phyloP scores from a whole-genome alignment of 108 stramenopile genomes.

The Ochromonas danica region DNA sequence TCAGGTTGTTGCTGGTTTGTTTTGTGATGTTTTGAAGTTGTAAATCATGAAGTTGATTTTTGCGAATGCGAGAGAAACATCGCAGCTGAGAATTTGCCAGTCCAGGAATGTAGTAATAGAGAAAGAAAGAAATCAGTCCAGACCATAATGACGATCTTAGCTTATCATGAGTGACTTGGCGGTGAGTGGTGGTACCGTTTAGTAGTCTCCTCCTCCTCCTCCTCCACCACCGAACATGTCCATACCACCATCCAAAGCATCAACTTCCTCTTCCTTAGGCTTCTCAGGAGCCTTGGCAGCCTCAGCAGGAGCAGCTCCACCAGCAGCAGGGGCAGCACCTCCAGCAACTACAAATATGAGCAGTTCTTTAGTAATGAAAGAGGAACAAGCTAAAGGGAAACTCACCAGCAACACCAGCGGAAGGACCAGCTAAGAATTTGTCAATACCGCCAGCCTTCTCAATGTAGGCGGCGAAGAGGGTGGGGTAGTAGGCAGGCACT shows the following conservation, averaged over 20 bases:
- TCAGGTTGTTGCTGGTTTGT: too few relatives aligned
- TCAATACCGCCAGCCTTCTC: constrained; percentile 27
- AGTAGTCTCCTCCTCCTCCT: constrained; percentile 31
- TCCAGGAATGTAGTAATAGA: too few relatives aligned
- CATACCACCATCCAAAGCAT: constrained; percentile 29
- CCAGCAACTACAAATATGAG: not conserved
- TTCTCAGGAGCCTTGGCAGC: not conserved
- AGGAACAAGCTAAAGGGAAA: too few relatives aligned
- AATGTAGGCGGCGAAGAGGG: constrained; percentile 12
- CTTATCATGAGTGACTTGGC: too few relatives aligned
- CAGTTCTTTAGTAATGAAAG: not conserved
- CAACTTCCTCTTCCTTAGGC: constrained; percentile 23
- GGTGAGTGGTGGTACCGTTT: too few relatives aligned
- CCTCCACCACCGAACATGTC: too few relatives aligned
- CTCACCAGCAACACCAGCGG: constrained; percentile 21
- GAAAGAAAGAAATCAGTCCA: too few relatives aligned
- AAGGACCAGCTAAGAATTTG: constrained; percentile 5
- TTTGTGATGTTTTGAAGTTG: too few relatives aligned
- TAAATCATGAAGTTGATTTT: too few relatives aligned
- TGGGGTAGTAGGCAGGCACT: constrained; percentile 3
- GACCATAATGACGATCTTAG: too few relatives aligned
- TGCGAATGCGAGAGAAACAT: too few relatives aligned
- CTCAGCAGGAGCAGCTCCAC: constrained; percentile 25
- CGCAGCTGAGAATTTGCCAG: too few relatives aligned
- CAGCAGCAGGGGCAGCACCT: constrained; percentile 32